phyloP scores from a whole-genome alignment of 139 green algal genomes.

The Tetratostichococcus sp. region DNA sequence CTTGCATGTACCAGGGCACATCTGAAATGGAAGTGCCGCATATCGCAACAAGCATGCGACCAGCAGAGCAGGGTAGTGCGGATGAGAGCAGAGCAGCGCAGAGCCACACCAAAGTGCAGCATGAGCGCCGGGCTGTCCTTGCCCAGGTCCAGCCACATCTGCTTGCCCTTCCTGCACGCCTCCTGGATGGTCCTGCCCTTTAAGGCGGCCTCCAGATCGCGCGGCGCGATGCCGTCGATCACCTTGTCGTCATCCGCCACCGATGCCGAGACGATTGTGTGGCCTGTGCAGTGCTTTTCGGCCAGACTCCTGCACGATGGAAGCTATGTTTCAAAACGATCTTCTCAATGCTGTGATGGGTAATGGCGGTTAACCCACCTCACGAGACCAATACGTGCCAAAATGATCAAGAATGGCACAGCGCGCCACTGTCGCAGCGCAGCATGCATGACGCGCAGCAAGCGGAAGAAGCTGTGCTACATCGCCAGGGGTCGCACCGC shows the following conservation, averaged over 20 bases:
- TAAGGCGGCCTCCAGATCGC: conserved; percentile 41
- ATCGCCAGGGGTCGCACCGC: conserved; percentile 16
- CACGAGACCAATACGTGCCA: no score
- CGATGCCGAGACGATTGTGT: conserved; percentile 29
- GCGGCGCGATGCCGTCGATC: conserved; percentile 33
- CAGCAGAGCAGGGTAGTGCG: no score
- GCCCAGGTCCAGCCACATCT: conserved; percentile 73
- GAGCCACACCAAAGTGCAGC: conserved; percentile 67
- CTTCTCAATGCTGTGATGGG: background rate
- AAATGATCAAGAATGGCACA: no score
- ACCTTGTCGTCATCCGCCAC: conserved; percentile 53
- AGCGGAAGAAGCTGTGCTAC: no score
- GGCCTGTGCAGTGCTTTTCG: conserved; percentile 26
- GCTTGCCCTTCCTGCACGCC: conserved; percentile 65
- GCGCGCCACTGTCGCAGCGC: no score
- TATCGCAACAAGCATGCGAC: no score
- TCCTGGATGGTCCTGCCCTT: conserved; percentile 26
- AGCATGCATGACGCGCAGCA: no score
- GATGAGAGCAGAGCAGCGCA: background rate
- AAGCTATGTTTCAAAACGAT: background rate
- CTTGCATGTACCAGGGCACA: no score
- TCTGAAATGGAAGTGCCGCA: no score
- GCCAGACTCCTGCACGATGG: conserved; percentile 19
- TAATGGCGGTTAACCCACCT: no score
- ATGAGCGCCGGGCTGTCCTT: conserved; percentile 33